A percentile compares a stretch with the other conserved stretches of the same genome.
Conservation (phyloP, 2,329 filamentous ascomycete species). For the Fusarium albidum region DNA sequence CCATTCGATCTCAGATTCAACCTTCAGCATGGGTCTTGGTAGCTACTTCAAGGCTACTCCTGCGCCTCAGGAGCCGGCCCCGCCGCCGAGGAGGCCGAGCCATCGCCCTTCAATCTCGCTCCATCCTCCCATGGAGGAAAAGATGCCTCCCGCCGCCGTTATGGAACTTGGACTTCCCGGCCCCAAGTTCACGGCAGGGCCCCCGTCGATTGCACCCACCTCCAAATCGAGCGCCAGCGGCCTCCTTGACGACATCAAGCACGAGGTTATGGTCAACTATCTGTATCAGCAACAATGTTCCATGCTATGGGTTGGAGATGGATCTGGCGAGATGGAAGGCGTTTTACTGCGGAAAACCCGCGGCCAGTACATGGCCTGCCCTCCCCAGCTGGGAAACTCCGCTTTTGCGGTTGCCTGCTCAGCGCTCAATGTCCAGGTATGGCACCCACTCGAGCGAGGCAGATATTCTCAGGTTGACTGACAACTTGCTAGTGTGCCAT, state of each 20-base stretch:
- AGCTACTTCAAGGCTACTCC: constrained; percentile 67
- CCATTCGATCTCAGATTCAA: background rate
- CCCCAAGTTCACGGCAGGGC: constrained; percentile 58
- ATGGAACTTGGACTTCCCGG: constrained; percentile 59
- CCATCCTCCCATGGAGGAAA: constrained; percentile 46
- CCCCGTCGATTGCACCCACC: constrained; percentile 62
- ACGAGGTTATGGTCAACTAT: constrained; percentile 86
- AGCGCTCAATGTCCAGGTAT: constrained; percentile 75
- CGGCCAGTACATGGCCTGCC: constrained; percentile 77
- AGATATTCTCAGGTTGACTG: background rate
- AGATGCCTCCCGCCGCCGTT: constrained; percentile 46
- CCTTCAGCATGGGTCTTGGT: constrained; percentile 63
- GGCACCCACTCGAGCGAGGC: constrained; percentile 21
- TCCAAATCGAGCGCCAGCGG: constrained; percentile 53
- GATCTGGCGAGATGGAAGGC: constrained; percentile 73
- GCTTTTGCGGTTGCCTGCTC: constrained; percentile 70
- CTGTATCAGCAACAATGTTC: constrained; percentile 82
- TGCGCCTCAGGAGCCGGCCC: constrained; percentile 22
- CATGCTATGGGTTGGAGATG: constrained; percentile 76
- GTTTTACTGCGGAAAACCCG: constrained; percentile 74
- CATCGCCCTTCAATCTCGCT: constrained; percentile 34
- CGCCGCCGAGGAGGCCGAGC: constrained; percentile 26
- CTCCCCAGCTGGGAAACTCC: constrained; percentile 69
- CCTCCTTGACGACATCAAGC: constrained; percentile 76
- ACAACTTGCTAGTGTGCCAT: constrained; percentile 69